Evolutionary conservation across 176 grass and related monocot species (phyloP).

Genomic region (Zoysia pacifica): DNA sequence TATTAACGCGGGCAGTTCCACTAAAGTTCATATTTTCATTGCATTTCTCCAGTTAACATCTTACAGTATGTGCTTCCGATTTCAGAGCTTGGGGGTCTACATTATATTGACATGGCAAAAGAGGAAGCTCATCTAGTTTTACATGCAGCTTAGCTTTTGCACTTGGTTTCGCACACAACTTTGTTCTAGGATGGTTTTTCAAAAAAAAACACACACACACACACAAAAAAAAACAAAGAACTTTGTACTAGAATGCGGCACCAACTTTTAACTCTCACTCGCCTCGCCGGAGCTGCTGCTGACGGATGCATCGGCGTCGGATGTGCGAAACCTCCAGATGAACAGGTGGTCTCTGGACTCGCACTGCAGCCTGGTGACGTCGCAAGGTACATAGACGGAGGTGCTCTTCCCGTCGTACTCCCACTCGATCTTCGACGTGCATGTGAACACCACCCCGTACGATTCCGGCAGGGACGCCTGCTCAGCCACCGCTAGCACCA

Average conservation of each 20-base stretch:
- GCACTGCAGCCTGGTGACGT: conserved; percentile 68
- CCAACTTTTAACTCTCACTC: conserved; percentile 19
- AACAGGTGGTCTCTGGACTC: conserved; percentile 76
- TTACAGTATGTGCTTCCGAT: conserved; percentile 29
- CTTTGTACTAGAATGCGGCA: not conserved
- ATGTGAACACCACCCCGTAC: conserved; percentile 44
- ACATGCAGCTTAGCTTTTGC: conserved; percentile 39
- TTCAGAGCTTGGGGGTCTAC: conserved; percentile 30
- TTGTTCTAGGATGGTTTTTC: not conserved
- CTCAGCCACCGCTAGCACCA: conserved; percentile 56
- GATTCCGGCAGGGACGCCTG: conserved; percentile 34
- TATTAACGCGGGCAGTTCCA: not conserved
- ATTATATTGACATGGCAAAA: conserved; percentile 19
- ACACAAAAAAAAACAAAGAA: no score
- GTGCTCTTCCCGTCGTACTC: conserved; percentile 57
- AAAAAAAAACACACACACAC: no score
- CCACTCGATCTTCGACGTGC: conserved; percentile 86
- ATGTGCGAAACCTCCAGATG: conserved; percentile 72
- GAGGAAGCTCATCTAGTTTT: conserved; percentile 16
- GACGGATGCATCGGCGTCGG: conserved; percentile 31
- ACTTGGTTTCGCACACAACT: conserved; percentile 19
- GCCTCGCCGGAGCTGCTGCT: conserved; percentile 35
- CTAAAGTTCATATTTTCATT: conserved; percentile 20
- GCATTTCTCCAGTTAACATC: conserved; percentile 48
- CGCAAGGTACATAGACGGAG: conserved; percentile 55